Conservation (phyloP, 257 asterid genomes). For the Capsicum rhomboideum region DNA sequence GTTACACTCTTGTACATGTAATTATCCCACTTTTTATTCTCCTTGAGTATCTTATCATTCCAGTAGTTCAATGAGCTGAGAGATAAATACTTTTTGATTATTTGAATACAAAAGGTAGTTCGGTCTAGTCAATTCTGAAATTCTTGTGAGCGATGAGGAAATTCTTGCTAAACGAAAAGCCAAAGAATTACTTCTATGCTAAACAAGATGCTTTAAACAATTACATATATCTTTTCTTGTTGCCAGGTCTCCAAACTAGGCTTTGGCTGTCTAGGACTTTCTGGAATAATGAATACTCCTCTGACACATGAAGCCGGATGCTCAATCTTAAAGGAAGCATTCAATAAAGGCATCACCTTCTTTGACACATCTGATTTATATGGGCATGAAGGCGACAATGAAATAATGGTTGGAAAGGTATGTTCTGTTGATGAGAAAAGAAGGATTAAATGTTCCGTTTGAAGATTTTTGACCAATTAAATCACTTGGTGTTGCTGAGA, state of each 20-base stretch:
- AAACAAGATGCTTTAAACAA: background rate
- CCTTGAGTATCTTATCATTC: background rate
- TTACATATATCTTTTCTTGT: background rate
- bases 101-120: background rate
- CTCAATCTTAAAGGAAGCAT: constrained; percentile 29
- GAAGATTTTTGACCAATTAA: background rate
- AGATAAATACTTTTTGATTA: background rate
- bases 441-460: background rate
- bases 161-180: background rate
- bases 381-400: constrained; percentile 27
- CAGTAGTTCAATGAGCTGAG: background rate
- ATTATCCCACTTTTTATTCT: background rate
- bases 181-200: background rate
- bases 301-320: constrained; percentile 39
- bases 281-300: constrained; percentile 39
- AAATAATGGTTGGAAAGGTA: constrained; percentile 52
- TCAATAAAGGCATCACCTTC: constrained; percentile 35
- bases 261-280: constrained; percentile 43
- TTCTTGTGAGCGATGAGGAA: background rate
- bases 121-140: background rate
- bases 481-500: background rate
- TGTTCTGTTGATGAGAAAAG: background rate
- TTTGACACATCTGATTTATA: constrained; percentile 41
- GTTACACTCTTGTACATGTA: background rate
- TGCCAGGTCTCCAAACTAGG: constrained; percentile 45